Conservation (phyloP, 1,284 basidiomycete species). For the Ceratobasidium theobromae region DNA sequence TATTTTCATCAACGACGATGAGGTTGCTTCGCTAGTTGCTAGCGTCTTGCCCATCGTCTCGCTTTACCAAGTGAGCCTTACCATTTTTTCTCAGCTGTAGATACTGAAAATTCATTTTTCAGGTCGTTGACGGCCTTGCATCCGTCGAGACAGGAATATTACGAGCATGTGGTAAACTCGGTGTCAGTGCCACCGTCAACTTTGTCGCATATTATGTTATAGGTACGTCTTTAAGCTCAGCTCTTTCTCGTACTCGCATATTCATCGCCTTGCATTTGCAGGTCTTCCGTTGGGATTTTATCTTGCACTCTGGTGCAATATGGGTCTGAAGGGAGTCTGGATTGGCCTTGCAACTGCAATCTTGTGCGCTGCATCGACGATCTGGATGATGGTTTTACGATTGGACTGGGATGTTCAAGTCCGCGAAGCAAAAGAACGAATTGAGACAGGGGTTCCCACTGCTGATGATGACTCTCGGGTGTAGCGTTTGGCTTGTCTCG, state of each 20-base stretch:
- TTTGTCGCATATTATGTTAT: conserved; percentile 60
- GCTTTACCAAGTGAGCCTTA: conserved; percentile 72
- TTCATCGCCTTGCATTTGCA: not conserved
- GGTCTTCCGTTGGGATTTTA: conserved; percentile 13
- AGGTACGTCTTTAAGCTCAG: conserved; percentile 43
- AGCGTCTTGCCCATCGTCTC: conserved; percentile 70
- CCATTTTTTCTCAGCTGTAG: not conserved
- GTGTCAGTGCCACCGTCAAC: conserved; percentile 40
- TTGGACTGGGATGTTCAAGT: conserved; percentile 36
- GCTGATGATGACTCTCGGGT: not conserved
- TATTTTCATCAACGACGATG: conserved; percentile 83
- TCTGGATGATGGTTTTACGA: conserved; percentile 5
- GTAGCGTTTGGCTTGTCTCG: too few species aligned
- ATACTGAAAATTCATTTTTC: not conserved
- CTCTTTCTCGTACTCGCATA: not conserved
- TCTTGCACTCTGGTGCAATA: conserved; percentile 6
- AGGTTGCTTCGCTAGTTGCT: conserved; percentile 66
- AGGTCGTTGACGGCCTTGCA: conserved; percentile 61
- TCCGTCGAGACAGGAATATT: conserved; percentile 75
- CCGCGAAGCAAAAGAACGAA: conserved; percentile 22
- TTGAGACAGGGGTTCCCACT: not conserved
- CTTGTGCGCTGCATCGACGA: conserved; percentile 2
- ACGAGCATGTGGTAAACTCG: conserved; percentile 72
- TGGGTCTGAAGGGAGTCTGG: conserved; percentile 35
- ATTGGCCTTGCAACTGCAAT: conserved; percentile 35